Base-by-base conservation (phyloP, 257 asterid species). In the Osmanthus fragrans region DNA sequence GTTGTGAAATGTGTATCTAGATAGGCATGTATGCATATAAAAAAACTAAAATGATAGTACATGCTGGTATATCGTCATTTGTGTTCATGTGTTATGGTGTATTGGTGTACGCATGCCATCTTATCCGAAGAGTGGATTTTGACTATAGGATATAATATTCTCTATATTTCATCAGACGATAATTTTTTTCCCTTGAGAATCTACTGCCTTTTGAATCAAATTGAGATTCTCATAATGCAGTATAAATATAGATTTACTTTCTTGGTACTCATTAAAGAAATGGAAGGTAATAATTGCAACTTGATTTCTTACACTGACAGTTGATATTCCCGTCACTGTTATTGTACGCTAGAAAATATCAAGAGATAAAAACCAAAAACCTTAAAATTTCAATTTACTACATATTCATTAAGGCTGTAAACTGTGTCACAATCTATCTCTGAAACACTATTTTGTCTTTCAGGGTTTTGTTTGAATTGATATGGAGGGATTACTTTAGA, bases 401-500 rank as follows among this genome's bases (percentile, higher is more conserved):
- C 25, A 60, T 64, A 47, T 27, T 23, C 21, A 30, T 15, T 33
- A 7, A 47, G 37, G 49, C 3, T 12, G 29, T 36, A 21, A 18
- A 21, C 18, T n/a, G 11, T 73, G 23, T 33, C 21, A 58, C 7
- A 30, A 9, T n/a, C 40, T 45, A 21, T 60, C 32, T 77, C 54
- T 32, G 74, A 72, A 73, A 69, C 54, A 63, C 47, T 74, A 36
- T 36, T 65, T 12, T 72, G 27, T 75, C 69, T 73, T 79, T 40
- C 92, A 95, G 99, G 98, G 96, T 95, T 78, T 85, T 95, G 85
- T 95, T 95, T 79, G 99, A 95, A 80, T 87, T 95, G 85, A 86
- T 93, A 75, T 95, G 99, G 99, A 95, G 98, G 85, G 99, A 95
- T 86, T 95, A 95, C 90, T 95, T 95, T 86, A 84, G 91, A 75